phyloP scores from a whole-genome alignment of 495 filamentous ascomycete species.

The Talaromyces wortmannii region DNA sequence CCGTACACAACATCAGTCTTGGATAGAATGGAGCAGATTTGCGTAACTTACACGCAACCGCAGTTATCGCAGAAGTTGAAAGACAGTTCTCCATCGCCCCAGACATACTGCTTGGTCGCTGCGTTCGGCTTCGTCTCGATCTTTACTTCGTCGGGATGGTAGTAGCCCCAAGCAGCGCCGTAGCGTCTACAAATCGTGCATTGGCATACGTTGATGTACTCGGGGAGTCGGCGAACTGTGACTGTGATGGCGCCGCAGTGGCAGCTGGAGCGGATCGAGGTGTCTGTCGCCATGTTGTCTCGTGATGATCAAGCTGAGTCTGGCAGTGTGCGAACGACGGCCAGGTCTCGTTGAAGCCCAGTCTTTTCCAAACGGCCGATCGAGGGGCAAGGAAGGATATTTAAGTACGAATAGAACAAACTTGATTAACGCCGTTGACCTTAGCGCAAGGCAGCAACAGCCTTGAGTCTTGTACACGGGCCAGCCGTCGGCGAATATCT shows the following conservation, averaged over 20 bases:
- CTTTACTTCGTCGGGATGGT: conserved; percentile 19
- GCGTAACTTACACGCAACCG: conserved; percentile 15
- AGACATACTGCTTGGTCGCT: conserved; percentile 7
- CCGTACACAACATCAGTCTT: conserved; percentile 1
- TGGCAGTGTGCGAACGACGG: neutral
- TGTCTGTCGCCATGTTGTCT: neutral
- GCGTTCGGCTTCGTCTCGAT: conserved; percentile 11
- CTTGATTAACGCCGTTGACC: no score
- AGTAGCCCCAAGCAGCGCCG: conserved; percentile 25
- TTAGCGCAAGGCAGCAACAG: no score
- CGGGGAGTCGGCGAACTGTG: conserved; percentile 16
- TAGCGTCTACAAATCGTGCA: conserved; percentile 25
- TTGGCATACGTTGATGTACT: conserved; percentile 23
- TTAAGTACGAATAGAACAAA: no score
- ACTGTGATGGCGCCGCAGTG: conserved; percentile 26
- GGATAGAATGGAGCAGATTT: conserved; percentile 4
- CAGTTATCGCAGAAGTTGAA: conserved; percentile 12
- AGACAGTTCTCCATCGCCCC: conserved; percentile 7
- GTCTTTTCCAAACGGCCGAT: no score
- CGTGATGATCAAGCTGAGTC: neutral
- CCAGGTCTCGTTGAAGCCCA: no score
- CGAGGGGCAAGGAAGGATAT: no score
- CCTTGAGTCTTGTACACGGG: no score
- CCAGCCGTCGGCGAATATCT: no score
- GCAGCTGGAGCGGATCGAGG: conserved; percentile 14